phyloP scores from a whole-genome alignment of 768 basidiomycete species.

The Steccherinum ochraceum region DNA sequence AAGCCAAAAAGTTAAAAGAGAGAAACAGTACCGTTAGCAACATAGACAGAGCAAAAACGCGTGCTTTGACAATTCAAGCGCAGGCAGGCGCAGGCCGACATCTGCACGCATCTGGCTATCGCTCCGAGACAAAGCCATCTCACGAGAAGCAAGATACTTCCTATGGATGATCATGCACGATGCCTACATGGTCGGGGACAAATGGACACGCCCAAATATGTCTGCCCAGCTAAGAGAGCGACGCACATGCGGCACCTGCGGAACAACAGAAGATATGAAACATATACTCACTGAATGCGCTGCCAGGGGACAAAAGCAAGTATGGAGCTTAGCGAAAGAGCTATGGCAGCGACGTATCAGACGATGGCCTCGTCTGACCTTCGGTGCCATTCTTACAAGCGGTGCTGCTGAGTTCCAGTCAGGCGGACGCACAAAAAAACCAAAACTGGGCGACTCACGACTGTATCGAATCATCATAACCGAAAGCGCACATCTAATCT shows the following conservation, averaged over 20 bases:
- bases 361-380: background rate
- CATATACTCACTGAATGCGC: background rate
- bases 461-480: background rate
- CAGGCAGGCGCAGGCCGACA: background rate
- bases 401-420: background rate
- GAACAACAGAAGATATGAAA: background rate
- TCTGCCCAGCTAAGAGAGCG: background rate
- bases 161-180: slow-evolving; percentile 16
- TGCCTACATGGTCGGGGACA: slow-evolving; percentile 13
- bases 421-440: background rate
- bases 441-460: background rate
- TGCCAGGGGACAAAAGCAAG: background rate
- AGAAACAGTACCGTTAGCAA: background rate
- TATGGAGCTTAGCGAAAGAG: background rate
- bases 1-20: background rate
- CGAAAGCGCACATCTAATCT: background rate
- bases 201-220: slow-evolving; percentile 10
- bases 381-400: background rate
- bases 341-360: background rate
- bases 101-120: slow-evolving; percentile 2
- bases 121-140: slow-evolving; percentile 8
- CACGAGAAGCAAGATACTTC: slow-evolving; percentile 9
- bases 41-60: background rate
- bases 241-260: background rate
- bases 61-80: background rate